A percentile compares a stretch with the other conserved stretches of the same genome.
phyloP scores from a whole-genome alignment of 305 asterid genomes.

The Fraxinus baroniana region DNA sequence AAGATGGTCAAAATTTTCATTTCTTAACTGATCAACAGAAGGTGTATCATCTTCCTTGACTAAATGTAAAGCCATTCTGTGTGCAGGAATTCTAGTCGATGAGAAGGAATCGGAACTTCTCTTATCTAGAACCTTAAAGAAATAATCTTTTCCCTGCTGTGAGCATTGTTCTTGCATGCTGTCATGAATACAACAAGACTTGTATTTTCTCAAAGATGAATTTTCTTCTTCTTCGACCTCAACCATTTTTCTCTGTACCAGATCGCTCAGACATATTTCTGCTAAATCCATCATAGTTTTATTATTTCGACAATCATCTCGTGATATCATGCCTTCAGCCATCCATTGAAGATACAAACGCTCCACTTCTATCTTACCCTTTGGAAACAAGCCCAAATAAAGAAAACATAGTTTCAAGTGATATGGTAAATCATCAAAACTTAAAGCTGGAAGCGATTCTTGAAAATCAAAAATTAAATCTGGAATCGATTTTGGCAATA shows the following conservation, averaged over 20 bases:
- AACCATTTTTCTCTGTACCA: slow-evolving; percentile 7
- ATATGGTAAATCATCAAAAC: slow-evolving; percentile 6
- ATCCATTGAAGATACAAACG: slow-evolving; percentile 16
- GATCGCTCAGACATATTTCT: neutral
- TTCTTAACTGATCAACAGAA: neutral
- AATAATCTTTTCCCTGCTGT: neutral
- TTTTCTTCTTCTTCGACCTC: neutral
- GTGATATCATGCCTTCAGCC: slow-evolving; percentile 14
- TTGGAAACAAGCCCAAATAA: slow-evolving; percentile 16
- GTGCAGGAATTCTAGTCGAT: neutral
- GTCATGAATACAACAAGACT: slow-evolving; percentile 13
- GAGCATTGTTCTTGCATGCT: neutral
- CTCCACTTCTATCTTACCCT: neutral
- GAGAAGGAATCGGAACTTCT: neutral
- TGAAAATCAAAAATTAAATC: neutral
- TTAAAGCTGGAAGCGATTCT: neutral
- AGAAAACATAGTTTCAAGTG: slow-evolving; percentile 21
- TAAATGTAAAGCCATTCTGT: slow-evolving; percentile 1
- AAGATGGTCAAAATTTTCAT: neutral
- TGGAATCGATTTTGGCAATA: neutral
- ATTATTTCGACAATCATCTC: neutral
- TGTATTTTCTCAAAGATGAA: neutral
- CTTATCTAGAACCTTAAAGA: neutral
- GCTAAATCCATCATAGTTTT: neutral
- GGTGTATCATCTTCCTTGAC: too few species aligned